Conservation (phyloP, 768 basidiomycete species). For the Floccularia luteovirens region DNA sequence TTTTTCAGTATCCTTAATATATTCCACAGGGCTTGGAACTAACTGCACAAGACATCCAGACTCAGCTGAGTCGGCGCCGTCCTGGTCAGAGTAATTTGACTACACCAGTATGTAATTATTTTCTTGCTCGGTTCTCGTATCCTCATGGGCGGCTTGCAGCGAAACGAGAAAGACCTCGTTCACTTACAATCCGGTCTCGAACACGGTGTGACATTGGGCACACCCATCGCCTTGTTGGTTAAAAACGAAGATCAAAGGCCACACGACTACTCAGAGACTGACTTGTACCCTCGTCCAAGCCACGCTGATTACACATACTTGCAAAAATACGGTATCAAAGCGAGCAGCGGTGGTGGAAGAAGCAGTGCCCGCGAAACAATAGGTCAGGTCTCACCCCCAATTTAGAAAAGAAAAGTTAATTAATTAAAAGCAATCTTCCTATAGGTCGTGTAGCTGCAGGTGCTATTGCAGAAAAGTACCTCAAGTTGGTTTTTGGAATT, state of each 20-base stretch:
- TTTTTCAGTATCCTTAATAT: constrained; percentile 6
- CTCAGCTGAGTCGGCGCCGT: constrained; percentile 82
- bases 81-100: constrained; percentile 97
- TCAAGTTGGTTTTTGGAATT: constrained; percentile 79
- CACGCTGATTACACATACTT: constrained; percentile 99
- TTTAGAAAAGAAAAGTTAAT: neutral
- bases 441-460: constrained; percentile 94
- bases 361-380: constrained; percentile 96
- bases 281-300: constrained; percentile 92
- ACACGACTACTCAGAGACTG: constrained; percentile 97
- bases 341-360: constrained; percentile 92
- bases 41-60: constrained; percentile 77
- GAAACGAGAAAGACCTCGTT: constrained; percentile 94
- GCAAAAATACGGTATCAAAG: constrained; percentile 95
- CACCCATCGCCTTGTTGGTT: constrained; percentile 94
- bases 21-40: constrained; percentile 69
- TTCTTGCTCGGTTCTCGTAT: constrained; percentile 1
- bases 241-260: constrained; percentile 98
- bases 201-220: constrained; percentile 91
- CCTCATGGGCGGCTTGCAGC: constrained; percentile 35
- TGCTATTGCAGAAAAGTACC: constrained; percentile 95
- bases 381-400: constrained; percentile 35
- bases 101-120: constrained; percentile 67
- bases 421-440: constrained; percentile 2
- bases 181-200: constrained; percentile 92